Percentiles rank a stretch among this genome's conserved stretches.
Evolutionary conservation across 108 stramenopile genomes (phyloP).

Genomic region (Cylindrotheca fusiformis): DNA sequence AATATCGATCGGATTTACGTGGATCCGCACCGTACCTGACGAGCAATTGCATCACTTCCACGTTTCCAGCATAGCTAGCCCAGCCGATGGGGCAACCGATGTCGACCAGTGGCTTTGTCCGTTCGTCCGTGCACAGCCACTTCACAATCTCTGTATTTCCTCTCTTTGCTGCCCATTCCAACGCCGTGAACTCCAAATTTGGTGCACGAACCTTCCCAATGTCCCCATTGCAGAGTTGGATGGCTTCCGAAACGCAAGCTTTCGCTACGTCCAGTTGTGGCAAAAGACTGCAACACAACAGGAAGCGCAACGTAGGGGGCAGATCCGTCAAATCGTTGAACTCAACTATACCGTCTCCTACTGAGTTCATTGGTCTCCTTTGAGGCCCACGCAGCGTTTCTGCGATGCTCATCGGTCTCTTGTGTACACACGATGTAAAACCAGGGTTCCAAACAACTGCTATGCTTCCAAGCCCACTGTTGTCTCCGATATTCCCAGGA

Average conservation of each 20-base stretch:
- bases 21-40: constrained; percentile 1
- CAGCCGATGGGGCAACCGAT: constrained; percentile 16
- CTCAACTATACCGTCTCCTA: too few relatives aligned
- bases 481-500: neutral
- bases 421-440: too few relatives aligned
- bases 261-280: constrained; percentile 10
- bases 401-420: too few relatives aligned
- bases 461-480: constrained; percentile 9
- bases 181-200: constrained; percentile 9
- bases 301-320: constrained; percentile 8
- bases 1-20: neutral
- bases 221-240: neutral
- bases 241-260: constrained; percentile 1
- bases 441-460: constrained; percentile 3
- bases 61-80: neutral
- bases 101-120: constrained; percentile 13
- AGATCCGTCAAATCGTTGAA: constrained; percentile 16
- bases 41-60: neutral
- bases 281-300: constrained; percentile 19
- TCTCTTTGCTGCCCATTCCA: constrained; percentile 28
- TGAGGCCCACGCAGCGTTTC: too few relatives aligned
- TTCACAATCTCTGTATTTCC: constrained; percentile 16
- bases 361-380: too few relatives aligned
- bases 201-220: constrained; percentile 6
- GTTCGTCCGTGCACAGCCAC: constrained; percentile 24